Evolutionary conservation across 2,329 filamentous ascomycete species (phyloP).

Genomic region (Penicillium psychrosexuale): DNA sequence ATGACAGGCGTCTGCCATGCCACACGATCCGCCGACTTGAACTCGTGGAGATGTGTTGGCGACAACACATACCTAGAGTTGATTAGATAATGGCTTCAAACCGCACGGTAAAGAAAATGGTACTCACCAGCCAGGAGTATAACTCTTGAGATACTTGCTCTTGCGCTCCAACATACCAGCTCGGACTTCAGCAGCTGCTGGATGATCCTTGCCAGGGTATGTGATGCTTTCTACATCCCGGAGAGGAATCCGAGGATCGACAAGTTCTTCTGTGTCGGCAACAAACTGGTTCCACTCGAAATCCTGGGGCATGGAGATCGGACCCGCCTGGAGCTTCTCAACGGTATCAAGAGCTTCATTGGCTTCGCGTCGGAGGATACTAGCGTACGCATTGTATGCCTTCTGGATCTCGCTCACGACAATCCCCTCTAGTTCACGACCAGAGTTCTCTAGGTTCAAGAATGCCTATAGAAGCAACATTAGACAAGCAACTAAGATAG

Average conservation of each 20-base stretch:
- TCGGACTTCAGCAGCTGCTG: constrained; percentile 77
- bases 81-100: constrained; percentile 8
- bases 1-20: constrained; percentile 81
- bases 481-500: constrained; percentile 16
- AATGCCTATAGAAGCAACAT: constrained; percentile 63
- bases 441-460: constrained; percentile 88
- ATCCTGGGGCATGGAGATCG: constrained; percentile 90
- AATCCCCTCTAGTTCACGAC: constrained; percentile 91
- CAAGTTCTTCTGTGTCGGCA: constrained; percentile 74
- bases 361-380: constrained; percentile 86
- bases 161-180: constrained; percentile 92
- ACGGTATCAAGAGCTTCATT: constrained; percentile 74
- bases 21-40: constrained; percentile 94
- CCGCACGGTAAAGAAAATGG: not conserved
- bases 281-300: constrained; percentile 87
- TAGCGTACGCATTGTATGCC: constrained; percentile 89
- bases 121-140: constrained; percentile 86
- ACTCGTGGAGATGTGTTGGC: constrained; percentile 95
- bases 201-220: constrained; percentile 86
- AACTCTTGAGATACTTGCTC: constrained; percentile 98
- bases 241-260: constrained; percentile 77
- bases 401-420: constrained; percentile 98
- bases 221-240: constrained; percentile 77
- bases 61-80: constrained; percentile 80
- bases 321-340: constrained; percentile 77